Percentiles rank a stretch among this genome's conserved stretches.
Conservation (phyloP, 2,329 filamentous ascomycete genomes). For the Claviceps sp. region DNA sequence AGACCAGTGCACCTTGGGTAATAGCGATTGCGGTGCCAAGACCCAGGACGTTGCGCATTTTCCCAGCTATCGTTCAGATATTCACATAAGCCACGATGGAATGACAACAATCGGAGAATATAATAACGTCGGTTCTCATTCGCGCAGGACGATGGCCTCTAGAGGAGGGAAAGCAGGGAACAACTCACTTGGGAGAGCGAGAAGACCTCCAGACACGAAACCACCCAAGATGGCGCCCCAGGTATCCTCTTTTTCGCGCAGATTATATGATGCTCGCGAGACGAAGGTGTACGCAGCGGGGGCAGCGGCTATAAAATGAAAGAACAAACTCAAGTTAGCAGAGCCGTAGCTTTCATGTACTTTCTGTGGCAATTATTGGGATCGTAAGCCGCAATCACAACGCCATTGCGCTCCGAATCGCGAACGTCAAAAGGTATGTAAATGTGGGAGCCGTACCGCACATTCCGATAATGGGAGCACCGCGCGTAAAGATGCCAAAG, state of each 20-base stretch:
- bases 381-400: not conserved
- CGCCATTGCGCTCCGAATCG: not conserved
- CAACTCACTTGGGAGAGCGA: slow-evolving; percentile 58
- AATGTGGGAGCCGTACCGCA: slow-evolving; percentile 17
- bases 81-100: not conserved
- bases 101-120: not conserved
- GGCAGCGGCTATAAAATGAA: slow-evolving; percentile 32
- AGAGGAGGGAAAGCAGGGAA: not conserved
- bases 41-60: slow-evolving; percentile 57
- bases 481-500: slow-evolving; percentile 66
- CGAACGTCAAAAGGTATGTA: not conserved
- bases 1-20: slow-evolving; percentile 51
- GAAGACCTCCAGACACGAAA: slow-evolving; percentile 58
- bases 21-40: slow-evolving; percentile 45
- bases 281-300: slow-evolving; percentile 70
- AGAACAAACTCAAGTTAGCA: not conserved
- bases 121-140: not conserved
- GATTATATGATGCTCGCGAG: slow-evolving; percentile 63
- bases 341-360: no score
- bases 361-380: no score
- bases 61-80: slow-evolving; percentile 21
- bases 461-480: slow-evolving; percentile 56
- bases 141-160: no score
- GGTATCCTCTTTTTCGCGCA: slow-evolving; percentile 71
- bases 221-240: slow-evolving; percentile 65